Evolutionary conservation across 768 basidiomycete genomes (phyloP).

Genomic region (Filobasidium wieringae): DNA sequence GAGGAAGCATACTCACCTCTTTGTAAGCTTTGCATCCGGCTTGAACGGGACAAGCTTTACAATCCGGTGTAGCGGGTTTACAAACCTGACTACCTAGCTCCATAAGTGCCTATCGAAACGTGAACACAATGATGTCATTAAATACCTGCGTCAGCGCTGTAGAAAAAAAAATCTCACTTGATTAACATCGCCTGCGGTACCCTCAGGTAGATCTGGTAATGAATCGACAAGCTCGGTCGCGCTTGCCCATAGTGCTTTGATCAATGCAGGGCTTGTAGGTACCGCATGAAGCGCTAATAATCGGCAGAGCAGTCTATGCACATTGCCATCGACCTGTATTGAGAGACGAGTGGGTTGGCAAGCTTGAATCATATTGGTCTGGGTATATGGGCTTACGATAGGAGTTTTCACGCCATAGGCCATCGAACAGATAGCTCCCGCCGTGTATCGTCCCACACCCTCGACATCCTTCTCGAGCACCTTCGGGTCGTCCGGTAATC

Average conservation of each 20-base stretch:
- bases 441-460: conserved; percentile 80
- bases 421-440: conserved; percentile 58
- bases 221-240: conserved; percentile 58
- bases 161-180: conserved; percentile 14
- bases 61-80: conserved; percentile 68
- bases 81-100: conserved; percentile 90
- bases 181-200: conserved; percentile 65
- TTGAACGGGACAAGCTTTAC: conserved; percentile 59
- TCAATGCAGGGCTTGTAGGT: conserved; percentile 64
- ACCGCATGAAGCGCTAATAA: conserved; percentile 69
- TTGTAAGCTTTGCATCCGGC: conserved; percentile 57
- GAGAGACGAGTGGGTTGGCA: neutral
- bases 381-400: conserved; percentile 53
- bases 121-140: neutral
- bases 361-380: no score
- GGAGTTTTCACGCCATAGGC: conserved; percentile 73
- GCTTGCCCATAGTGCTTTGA: conserved; percentile 70
- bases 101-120: conserved; percentile 60
- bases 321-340: conserved; percentile 83
- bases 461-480: conserved; percentile 73
- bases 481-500: conserved; percentile 64
- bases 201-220: conserved; percentile 20
- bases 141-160: no score
- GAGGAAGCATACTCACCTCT: conserved; percentile 25
- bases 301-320: conserved; percentile 71